Evolutionary conservation across 1,139 yeast species (phyloP), one percentile per base, ranked within the genome.

Genomic region (Meyerozyma elateridarum): DNA sequence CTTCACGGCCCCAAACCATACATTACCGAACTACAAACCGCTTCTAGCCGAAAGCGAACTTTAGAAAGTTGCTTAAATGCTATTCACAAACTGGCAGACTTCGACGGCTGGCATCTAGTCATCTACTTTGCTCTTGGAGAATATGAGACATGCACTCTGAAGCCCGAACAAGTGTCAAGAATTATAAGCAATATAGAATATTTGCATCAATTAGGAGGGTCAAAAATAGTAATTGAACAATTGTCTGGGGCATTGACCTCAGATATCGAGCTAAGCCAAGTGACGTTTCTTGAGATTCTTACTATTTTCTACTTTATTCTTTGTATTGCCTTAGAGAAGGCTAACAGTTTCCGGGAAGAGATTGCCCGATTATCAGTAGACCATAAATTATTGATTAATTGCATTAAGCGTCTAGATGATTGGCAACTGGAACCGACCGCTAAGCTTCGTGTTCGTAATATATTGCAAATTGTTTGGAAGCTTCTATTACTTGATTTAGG

Each of bases 401-500:
- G n/a, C n/a, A n/a, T n/a, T n/a, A n/a, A n/a, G n/a, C n/a, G n/a
- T n/a, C n/a, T n/a, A n/a, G n/a, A n/a, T n/a, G n/a, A n/a, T n/a
- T n/a, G n/a, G n/a, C n/a, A n/a, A n/a, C n/a, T n/a, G n/a, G n/a
- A n/a, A n/a, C n/a, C n/a, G 5, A 9, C 12, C n/a, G 6, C 12
- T 13, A 17, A 24, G 18, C 27, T 56, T 31, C 46, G 66, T 29
- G 42, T 56, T 14, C 60, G 94, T 42, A 76, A 79, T 43, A 60
- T 80, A 4, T 14, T 24, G n/a, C 14, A 24, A 24, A 4, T 24
- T 2, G 45, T 78, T 1, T 74, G 83, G 64, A 82, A 83, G 44
- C 51, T 79, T 9, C 48, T 85, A 1, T 46, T 80, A 5, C 54
- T 80, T 6, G 76, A 79, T 38, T 74, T 88, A 61, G 97, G 96